Base-by-base conservation (phyloP, 768 basidiomycete species). In the Podaxis sp. region DNA sequence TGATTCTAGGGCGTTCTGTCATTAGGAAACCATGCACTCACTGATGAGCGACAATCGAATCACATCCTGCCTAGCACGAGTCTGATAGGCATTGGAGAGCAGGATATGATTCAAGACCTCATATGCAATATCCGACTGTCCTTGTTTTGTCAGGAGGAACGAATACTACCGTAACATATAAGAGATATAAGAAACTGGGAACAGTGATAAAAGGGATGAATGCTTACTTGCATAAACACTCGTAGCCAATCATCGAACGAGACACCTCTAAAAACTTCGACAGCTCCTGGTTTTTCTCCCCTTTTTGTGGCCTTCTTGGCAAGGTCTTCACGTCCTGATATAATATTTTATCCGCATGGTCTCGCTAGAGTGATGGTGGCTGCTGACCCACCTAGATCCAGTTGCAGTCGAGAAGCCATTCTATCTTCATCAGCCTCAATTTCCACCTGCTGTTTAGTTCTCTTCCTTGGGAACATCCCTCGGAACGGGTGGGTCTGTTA, bases 221-320 rank as follows among this genome's bases (percentile, higher is more conserved):
- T 11, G 69, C 79, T 52, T 55, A 93, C 96, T 79, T 95, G 90
- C 77, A 97, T 85, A 69, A 94, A 87, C 42, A 98, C 67, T 14
- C 79, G 78, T 51, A 96, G 70, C 96, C 96, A 99, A 55, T 90
- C 86, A 58, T 90, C 89, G 65, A 93, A 93, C 3, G 79, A 79
- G 37, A 96, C 78, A 0, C 91, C 91, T 10, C 95, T 87, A 71
- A 95, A 98, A 0, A 83, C 77, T 53, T 86, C 81, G 1, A 90
- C 81, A 27, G 76, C 79, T 18, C 73, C 77, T 2, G 65, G 48
- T 61, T 76, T 76, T 59, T 77, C 72, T 46, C 62, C 68, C 18
- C 69, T 69, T 50, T 77, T 79, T 5, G 73, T 74, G 32, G 77
- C 72, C 66, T 83, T 88, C 18, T 81, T 78, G 4, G 79, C 66